Evolutionary conservation across 805 yeast species (phyloP).

Genomic region (Wickerhamiella azymoides): DNA sequence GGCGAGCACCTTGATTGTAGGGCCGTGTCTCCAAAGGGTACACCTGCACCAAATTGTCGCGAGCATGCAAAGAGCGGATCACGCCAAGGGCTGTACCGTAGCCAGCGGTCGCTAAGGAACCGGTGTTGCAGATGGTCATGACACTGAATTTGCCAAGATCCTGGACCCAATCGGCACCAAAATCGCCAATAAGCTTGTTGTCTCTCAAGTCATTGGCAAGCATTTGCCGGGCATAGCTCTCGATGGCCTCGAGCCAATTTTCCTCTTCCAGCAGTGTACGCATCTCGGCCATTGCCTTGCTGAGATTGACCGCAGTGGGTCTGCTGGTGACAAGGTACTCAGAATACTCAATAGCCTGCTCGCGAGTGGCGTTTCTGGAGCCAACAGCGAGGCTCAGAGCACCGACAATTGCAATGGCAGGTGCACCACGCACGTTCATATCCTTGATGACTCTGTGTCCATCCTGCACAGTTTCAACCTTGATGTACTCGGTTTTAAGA

Average conservation of each 20-base stretch:
- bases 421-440: slow-evolving; percentile 97
- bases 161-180: slow-evolving; percentile 62
- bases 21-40: slow-evolving; percentile 93
- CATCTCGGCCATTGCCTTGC: slow-evolving; percentile 54
- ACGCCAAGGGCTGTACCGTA: slow-evolving; percentile 96
- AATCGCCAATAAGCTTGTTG: slow-evolving; percentile 62
- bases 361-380: slow-evolving; percentile 26
- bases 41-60: slow-evolving; percentile 48
- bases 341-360: slow-evolving; percentile 12
- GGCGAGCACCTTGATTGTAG: slow-evolving; percentile 87
- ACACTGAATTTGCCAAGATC: slow-evolving; percentile 61
- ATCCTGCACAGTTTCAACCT: slow-evolving; percentile 49
- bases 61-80: slow-evolving; percentile 49
- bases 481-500: slow-evolving; percentile 55
- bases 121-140: slow-evolving; percentile 89
- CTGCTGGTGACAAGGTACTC: slow-evolving; percentile 61
- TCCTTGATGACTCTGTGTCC: slow-evolving; percentile 71
- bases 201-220: slow-evolving; percentile 67
- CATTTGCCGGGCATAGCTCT: slow-evolving; percentile 31
- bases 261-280: slow-evolving; percentile 30
- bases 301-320: slow-evolving; percentile 90
- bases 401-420: slow-evolving; percentile 95
- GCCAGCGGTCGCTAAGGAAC: slow-evolving; percentile 93
- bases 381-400: slow-evolving; percentile 75
- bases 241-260: slow-evolving; percentile 9